phyloP scores from a whole-genome alignment of 2,329 filamentous ascomycete species.

The Xylariaceae sp. region DNA sequence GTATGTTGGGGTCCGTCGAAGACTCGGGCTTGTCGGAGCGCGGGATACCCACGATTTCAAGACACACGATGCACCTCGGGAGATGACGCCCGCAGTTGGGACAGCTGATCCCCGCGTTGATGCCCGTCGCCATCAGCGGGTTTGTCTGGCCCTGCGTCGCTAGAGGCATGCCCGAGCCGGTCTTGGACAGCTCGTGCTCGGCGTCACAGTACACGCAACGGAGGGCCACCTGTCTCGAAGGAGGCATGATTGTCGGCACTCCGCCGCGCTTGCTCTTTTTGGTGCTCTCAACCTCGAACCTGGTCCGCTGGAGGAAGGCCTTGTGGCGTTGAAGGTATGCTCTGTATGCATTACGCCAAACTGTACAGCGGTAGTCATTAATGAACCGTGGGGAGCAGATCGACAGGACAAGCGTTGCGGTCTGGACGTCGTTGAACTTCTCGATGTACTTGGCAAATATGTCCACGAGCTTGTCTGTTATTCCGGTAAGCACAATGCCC shows the following conservation, averaged over 20 bases:
- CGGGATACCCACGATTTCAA: constrained; percentile 60
- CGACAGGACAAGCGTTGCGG: constrained; percentile 67
- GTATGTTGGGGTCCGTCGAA: constrained; percentile 40
- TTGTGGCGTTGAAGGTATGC: constrained; percentile 68
- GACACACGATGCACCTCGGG: constrained; percentile 61
- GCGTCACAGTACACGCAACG: constrained; percentile 73
- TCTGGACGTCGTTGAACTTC: constrained; percentile 73
- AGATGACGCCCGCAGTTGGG: constrained; percentile 62
- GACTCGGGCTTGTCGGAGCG: constrained; percentile 54
- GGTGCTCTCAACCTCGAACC: constrained; percentile 73
- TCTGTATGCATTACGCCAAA: constrained; percentile 68
- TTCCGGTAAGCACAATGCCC: constrained; percentile 71
- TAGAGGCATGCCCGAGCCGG: constrained; percentile 11
- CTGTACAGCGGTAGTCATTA: constrained; percentile 66
- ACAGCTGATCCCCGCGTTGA: constrained; percentile 58
- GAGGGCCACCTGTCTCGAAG: constrained; percentile 65
- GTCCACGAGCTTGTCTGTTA: constrained; percentile 66
- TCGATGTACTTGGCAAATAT: constrained; percentile 71
- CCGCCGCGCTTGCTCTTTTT: constrained; percentile 62
- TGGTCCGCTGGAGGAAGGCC: constrained; percentile 67
- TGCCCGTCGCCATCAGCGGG: constrained; percentile 51
- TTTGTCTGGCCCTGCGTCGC: constrained; percentile 34
- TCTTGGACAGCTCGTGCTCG: constrained; percentile 46
- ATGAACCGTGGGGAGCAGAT: constrained; percentile 72
- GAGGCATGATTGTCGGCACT: constrained; percentile 55